A percentile compares a stretch with the other conserved stretches of the same genome.
phyloP scores from a whole-genome alignment of 1,284 basidiomycete species.

The Ustanciosporium gigantosporum region DNA sequence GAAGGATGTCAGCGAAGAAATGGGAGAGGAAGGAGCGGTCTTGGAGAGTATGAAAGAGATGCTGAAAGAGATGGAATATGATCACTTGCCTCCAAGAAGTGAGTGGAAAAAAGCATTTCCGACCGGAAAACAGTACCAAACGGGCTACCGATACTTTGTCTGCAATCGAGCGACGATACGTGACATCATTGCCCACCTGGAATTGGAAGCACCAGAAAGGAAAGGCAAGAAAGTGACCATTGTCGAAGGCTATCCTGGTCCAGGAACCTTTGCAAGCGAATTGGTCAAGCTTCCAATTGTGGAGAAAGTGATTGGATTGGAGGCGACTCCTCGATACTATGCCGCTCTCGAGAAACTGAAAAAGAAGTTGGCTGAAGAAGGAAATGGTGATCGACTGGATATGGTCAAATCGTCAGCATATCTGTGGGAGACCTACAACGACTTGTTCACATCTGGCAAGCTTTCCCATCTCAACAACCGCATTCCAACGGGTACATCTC shows the following conservation, averaged over 20 bases:
- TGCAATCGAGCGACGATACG: constrained; percentile 37
- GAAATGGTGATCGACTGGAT: constrained; percentile 19
- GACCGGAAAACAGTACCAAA: constrained; percentile 9
- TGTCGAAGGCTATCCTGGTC: constrained; percentile 56
- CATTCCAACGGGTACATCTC: constrained; percentile 9
- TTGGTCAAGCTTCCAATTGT: constrained; percentile 47
- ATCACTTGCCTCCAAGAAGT: constrained; percentile 35
- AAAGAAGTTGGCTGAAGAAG: constrained; percentile 4
- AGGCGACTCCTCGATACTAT: constrained; percentile 28
- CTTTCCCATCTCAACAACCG: constrained; percentile 41
- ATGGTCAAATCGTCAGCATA: constrained; percentile 34
- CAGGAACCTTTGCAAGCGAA: constrained; percentile 50
- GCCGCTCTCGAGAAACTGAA: constrained; percentile 27
- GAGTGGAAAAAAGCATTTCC: constrained; percentile 39
- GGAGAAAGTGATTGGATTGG: constrained; percentile 56
- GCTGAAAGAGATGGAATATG: constrained; percentile 13
- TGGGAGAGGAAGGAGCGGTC: no score
- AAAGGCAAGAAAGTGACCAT: constrained; percentile 49
- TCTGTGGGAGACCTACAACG: constrained; percentile 43
- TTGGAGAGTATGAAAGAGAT: constrained; percentile 6
- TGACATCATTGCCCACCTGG: constrained; percentile 31
- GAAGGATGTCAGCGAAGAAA: no score
- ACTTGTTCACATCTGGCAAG: constrained; percentile 30
- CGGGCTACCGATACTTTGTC: constrained; percentile 50
- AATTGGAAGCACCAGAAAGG: constrained; percentile 13